Evolutionary conservation across 768 basidiomycete genomes (phyloP), one percentile per base, ranked within the genome.

Genomic region (Suillus alpinus): DNA sequence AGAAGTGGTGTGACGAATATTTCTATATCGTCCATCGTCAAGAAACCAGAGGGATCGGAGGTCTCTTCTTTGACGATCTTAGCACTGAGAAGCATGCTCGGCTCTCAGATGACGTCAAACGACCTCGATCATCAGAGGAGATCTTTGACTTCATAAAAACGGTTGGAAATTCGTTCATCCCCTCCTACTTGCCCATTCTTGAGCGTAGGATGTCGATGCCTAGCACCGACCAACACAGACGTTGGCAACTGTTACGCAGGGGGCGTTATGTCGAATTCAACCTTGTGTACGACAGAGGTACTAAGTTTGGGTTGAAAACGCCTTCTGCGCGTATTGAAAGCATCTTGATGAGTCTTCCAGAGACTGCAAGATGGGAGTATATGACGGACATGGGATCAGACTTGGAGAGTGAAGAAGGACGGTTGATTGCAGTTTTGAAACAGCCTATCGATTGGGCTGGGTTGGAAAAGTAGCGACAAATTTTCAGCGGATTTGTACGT

Each of bases 261-360:
- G 95, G 95, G 1, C 82, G 95, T 63, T 96, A 98, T 69, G 96
- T 96, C 56, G 96, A 99, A 73, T 99, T 95, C 76, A 95, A 95
- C 72, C 73, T 95, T 63, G 86, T 94, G 12, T 86, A 88, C 64
- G 93, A 95, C 68, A 80, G 93, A 49, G 93, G 93, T 1, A 95
- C 93, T 26, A 94, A 91, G 70, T 95, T 93, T 66, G 92, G 92
- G 7, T 76, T 94, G 62, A 84, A 83, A 76, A 92, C 91, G 3
- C 93, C 92, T 31, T 91, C 91, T 23, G 90, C 92, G 10, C 79
- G 94, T 64, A 88, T 95, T 20, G 94, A 95, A 77, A 92, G 91
- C 71, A 92, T 95, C 59, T 72, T 95, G 41, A 94, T 94, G 92
- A 92, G 88, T 72, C 74, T 95, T 57, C 94, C 94, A 0, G 88